Conservation (phyloP, 306 rosid genomes). For the Vigna angularis region DNA sequence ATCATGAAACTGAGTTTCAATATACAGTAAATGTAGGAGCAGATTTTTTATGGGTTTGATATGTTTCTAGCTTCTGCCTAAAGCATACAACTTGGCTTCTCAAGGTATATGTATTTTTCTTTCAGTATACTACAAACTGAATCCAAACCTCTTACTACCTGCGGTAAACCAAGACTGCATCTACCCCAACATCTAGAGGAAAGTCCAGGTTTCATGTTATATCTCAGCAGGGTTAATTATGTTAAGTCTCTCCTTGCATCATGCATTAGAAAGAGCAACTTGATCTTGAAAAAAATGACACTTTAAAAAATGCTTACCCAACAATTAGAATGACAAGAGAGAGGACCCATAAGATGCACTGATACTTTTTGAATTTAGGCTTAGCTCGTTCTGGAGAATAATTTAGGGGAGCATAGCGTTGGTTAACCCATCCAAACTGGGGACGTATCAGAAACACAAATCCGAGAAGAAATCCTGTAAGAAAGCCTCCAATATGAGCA, state of each 20-base stretch:
- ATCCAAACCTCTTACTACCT: constrained; percentile 8
- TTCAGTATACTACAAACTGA: constrained; percentile 3
- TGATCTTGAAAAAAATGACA: constrained; percentile 20
- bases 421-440: constrained; percentile 92
- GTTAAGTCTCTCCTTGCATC: neutral
- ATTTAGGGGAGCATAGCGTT: constrained; percentile 60
- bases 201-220: constrained; percentile 10
- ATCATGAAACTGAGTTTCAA: neutral
- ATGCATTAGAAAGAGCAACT: constrained; percentile 19
- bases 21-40: neutral
- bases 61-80: constrained; percentile 32
- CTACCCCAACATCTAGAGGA: neutral
- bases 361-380: constrained; percentile 82
- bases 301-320: constrained; percentile 65
- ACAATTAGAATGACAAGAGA: constrained; percentile 73
- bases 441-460: constrained; percentile 97
- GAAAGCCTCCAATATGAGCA: constrained; percentile 96
- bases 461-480: constrained; percentile 90
- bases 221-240: constrained; percentile 16
- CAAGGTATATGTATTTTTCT: neutral
- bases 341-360: constrained; percentile 79
- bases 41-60: neutral
- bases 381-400: constrained; percentile 51
- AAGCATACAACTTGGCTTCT: constrained; percentile 21
- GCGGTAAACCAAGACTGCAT: neutral